phyloP scores from a whole-genome alignment of 306 rosid species.

The Fragaria vesca region DNA sequence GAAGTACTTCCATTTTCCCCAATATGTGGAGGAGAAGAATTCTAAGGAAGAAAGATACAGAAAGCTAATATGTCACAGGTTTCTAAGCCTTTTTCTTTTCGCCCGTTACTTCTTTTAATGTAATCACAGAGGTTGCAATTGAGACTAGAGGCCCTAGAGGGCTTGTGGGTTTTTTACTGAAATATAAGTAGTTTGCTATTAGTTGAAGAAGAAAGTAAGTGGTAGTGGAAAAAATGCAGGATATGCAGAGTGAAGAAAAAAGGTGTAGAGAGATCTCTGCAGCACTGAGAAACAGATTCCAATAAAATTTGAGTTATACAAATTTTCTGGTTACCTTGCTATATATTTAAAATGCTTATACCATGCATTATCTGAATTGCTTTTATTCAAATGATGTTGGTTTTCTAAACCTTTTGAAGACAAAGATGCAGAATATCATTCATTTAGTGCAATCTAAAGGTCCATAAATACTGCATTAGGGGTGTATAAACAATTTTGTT shows the following conservation, averaged over 20 bases:
- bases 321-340: slow-evolving; percentile 3
- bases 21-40: slow-evolving; percentile 25
- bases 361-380: neutral
- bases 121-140: slow-evolving; percentile 22
- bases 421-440: neutral
- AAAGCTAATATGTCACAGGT: slow-evolving; percentile 27
- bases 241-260: slow-evolving; percentile 14
- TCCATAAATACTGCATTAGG: neutral
- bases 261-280: slow-evolving; percentile 23
- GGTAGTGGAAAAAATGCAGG: slow-evolving; percentile 12
- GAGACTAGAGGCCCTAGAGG: slow-evolving; percentile 20
- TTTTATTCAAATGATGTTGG: neutral
- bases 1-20: slow-evolving; percentile 18
- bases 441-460: neutral
- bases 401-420: neutral
- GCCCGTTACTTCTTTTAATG: neutral
- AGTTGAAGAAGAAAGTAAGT: slow-evolving; percentile 25
- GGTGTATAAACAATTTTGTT: slow-evolving; percentile 15
- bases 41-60: slow-evolving; percentile 25
- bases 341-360: neutral
- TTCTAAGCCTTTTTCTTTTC: slow-evolving; percentile 1
- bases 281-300: slow-evolving; percentile 9
- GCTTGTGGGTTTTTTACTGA: slow-evolving; percentile 23
- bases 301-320: slow-evolving; percentile 22
- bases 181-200: slow-evolving; percentile 14